Evolutionary conservation across 1,139 yeast genomes (phyloP), one percentile per base, ranked within the genome.

Genomic region (Protomyces arabidopsidicola): DNA sequence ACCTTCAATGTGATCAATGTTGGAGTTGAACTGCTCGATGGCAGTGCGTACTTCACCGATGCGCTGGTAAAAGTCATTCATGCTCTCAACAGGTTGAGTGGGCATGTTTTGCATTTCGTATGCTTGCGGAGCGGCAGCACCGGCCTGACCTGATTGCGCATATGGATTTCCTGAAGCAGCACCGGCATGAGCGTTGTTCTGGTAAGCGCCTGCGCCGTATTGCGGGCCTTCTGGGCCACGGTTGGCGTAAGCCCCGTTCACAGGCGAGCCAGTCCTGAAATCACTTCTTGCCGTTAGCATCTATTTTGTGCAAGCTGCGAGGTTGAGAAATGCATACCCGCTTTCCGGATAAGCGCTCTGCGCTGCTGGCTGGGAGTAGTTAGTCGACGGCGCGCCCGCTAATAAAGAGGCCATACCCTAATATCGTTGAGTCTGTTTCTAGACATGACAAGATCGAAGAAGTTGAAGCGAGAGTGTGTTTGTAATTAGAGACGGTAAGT

Each of bases 31-130:
- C 74, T 86, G 88, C 70, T 86, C 90, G 71, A 93, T 82, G 72
- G 85, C 86, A 70, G 84, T 83, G 78, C 90, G 89, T 75, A 93
- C 84, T 71, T 83, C 86, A 73, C 88, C 93, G 69, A 93, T 84
- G 72, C 87, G 89, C 5, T 56, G 20, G 54, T 52, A 60, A 38
- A 60, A 60, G 4, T 60, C 63, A 22, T 52, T 45, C 63, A 60
- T 60, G 16, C 54, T 53, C 38, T 60, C 58, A 3, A 38, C 54
- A 12, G 48, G 14, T 5, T 50, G 20, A 9, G 36, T 48, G 14
- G 51, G 48, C 58, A 60, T 45, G 54, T 20, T 45, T 45, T 60
- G 63, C 58, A 60, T 53, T 42, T 60, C 63, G 34, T 53, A 60
- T 2, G 58, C 58, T 22, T 45, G 55, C 42, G 42, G 16, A 14